Base-by-base conservation (phyloP, 2,329 filamentous ascomycete genomes). In the Stachybotrys chlorohalonatus region DNA sequence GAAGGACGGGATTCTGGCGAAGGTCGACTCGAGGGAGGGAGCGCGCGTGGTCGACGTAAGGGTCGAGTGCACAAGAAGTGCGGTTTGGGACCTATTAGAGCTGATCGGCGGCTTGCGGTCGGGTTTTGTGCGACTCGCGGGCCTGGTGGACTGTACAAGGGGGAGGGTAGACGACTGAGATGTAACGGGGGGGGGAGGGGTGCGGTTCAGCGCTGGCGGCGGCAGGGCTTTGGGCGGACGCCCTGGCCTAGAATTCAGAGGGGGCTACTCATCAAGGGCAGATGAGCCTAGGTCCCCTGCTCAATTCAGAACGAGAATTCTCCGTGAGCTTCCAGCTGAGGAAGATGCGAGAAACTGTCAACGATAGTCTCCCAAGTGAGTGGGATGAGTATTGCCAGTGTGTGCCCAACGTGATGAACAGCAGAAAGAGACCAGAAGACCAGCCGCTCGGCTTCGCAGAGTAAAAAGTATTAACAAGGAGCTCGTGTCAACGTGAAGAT, bases 61-160 rank as follows among this genome's bases (percentile, higher is more conserved):
- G 59, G 68, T 66, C 68, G 62, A 59, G 58, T 60, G 60, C 59
- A 61, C 62, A 62, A 60, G 58, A 66, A 58, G 50, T 52, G 61
- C 61, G 61, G 63, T 62, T 64, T 64, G 62, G 58, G 58, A 60
- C 63, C 55, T 47, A 47, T 47, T 47, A 61, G 59, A 65, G 62
- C 64, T 65, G 66, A 66, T 70, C 66, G 67, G 68, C 71, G 71
- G 73, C 69, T 71, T 67, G 65, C 64, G 61, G 67, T 71, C 70
- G 70, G 71, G 67, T 75, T 75, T 77, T 77, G 76, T 79, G 75
- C 70, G 71, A 77, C 75, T 76, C 71, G 68, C 68, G 36, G 50
- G 32, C 36, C 36, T 45, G 32, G 31, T 24, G 68, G 68, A 58
- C 63, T 60, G 54, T 61, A 60, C 58, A 60, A 58, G 52, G 57